These are phyloP conservation scores for Hypomyces rosellus DNA, from an alignment of 2,329 filamentous ascomycete species.

Conservation along the genomic window DNA sequence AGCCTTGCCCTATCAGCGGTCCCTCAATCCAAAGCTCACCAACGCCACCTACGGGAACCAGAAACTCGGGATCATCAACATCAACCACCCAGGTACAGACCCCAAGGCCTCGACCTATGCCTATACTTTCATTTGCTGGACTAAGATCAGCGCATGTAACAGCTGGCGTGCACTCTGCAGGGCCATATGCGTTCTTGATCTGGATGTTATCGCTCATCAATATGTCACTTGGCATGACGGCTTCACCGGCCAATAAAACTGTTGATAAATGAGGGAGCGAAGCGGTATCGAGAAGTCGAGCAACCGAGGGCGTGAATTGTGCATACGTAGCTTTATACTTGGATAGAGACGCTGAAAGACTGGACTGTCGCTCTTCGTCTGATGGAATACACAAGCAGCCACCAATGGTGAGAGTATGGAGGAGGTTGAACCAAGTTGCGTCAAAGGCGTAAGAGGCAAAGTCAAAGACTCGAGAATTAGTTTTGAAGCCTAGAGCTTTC, in stretches of 20 bases:
- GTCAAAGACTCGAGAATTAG: slow-evolving; percentile 2
- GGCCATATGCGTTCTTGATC: neutral
- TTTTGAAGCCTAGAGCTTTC: neutral
- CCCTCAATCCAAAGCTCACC: slow-evolving; percentile 42
- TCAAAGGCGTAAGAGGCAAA: slow-evolving; percentile 12
- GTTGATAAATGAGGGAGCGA: too few species aligned
- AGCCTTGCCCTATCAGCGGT: slow-evolving; percentile 48
- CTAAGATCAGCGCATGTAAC: neutral
- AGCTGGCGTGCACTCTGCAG: neutral
- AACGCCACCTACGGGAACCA: slow-evolving; percentile 33
- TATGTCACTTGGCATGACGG: too few species aligned
- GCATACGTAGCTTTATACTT: too few species aligned
- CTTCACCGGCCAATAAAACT: too few species aligned
- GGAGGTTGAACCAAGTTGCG: neutral
- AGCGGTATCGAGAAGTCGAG: too few species aligned
- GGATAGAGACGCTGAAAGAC: too few species aligned
- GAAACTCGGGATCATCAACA: slow-evolving; percentile 27
- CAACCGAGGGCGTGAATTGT: too few species aligned
- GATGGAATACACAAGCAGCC: neutral
- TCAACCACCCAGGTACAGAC: slow-evolving; percentile 33
- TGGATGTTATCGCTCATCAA: neutral
- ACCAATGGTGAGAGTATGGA: neutral
- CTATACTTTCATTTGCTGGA: neutral
- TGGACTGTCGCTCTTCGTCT: too few species aligned
- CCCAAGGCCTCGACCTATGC: slow-evolving; percentile 6